phyloP scores from a whole-genome alignment of 2,329 filamentous ascomycete genomes.

The Diplocarpon mali region DNA sequence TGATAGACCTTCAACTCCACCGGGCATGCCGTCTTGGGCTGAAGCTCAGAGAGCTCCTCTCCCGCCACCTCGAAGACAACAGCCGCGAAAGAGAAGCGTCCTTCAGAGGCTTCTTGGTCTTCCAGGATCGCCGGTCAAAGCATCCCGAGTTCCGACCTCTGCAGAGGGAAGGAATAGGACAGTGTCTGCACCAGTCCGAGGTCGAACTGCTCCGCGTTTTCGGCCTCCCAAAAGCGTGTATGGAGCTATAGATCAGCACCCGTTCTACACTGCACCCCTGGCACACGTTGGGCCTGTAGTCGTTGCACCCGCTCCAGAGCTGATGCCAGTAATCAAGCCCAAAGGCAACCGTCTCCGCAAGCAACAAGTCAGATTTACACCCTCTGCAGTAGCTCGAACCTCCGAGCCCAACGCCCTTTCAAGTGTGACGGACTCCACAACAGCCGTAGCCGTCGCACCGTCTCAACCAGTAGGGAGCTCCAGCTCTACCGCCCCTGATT shows the following conservation, averaged over 20 bases:
- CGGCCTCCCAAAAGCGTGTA: slow-evolving; percentile 25
- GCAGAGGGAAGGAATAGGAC: not conserved
- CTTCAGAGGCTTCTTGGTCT: slow-evolving; percentile 19
- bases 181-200: slow-evolving; percentile 8
- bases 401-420: slow-evolving; percentile 16
- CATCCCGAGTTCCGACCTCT: not conserved
- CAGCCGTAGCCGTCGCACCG: slow-evolving; percentile 11
- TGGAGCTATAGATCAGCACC: slow-evolving; percentile 23
- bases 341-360: slow-evolving; percentile 7
- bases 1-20: slow-evolving; percentile 23
- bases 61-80: slow-evolving; percentile 2
- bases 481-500: not conserved
- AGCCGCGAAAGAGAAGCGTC: slow-evolving; percentile 8
- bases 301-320: not conserved
- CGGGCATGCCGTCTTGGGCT: slow-evolving; percentile 28
- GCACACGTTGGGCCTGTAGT: slow-evolving; percentile 2
- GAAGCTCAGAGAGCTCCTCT: slow-evolving; percentile 16
- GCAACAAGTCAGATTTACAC: slow-evolving; percentile 19
- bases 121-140: slow-evolving; percentile 6
- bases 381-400: slow-evolving; percentile 19
- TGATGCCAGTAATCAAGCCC: not conserved
- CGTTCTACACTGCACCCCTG: slow-evolving; percentile 20
- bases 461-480: slow-evolving; percentile 2
- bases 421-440: slow-evolving; percentile 14
- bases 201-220: slow-evolving; percentile 19